Conservation (phyloP, 768 basidiomycete genomes). For the Kondoa subrosea region DNA sequence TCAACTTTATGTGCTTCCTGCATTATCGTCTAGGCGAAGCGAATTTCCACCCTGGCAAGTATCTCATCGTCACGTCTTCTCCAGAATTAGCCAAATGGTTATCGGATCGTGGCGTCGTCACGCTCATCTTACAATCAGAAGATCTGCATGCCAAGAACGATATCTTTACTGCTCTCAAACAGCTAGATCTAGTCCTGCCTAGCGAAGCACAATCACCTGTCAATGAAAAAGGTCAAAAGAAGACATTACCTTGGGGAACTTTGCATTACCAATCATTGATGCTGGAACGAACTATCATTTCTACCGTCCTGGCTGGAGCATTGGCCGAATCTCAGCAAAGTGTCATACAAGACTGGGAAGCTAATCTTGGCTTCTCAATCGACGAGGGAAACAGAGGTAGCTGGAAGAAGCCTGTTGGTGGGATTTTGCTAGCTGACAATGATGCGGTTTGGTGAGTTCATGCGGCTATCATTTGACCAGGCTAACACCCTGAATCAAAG, state of each 20-base stretch:
- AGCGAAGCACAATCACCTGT: neutral
- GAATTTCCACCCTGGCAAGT: constrained; percentile 2
- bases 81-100: constrained; percentile 19
- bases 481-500: constrained; percentile 5
- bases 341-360: neutral
- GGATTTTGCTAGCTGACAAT: constrained; percentile 22
- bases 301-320: constrained; percentile 18
- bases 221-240: constrained; percentile 3
- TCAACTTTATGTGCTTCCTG: constrained; percentile 26
- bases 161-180: constrained; percentile 20
- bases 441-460: constrained; percentile 24
- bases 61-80: constrained; percentile 22
- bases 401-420: constrained; percentile 8
- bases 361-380: neutral
- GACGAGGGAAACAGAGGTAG: neutral
- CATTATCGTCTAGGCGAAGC: constrained; percentile 19
- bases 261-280: constrained; percentile 22
- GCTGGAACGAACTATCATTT: constrained; percentile 21
- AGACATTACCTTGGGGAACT: constrained; percentile 21
- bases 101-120: constrained; percentile 18
- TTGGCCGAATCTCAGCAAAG: constrained; percentile 19
- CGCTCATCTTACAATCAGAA: constrained; percentile 9
- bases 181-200: constrained; percentile 23
- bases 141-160: constrained; percentile 20
- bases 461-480: neutral